A percentile compares a stretch with the other conserved stretches of the same genome.
Evolutionary conservation across 2,329 filamentous ascomycete genomes (phyloP).

Genomic region (Magnaporthiopsis poae): DNA sequence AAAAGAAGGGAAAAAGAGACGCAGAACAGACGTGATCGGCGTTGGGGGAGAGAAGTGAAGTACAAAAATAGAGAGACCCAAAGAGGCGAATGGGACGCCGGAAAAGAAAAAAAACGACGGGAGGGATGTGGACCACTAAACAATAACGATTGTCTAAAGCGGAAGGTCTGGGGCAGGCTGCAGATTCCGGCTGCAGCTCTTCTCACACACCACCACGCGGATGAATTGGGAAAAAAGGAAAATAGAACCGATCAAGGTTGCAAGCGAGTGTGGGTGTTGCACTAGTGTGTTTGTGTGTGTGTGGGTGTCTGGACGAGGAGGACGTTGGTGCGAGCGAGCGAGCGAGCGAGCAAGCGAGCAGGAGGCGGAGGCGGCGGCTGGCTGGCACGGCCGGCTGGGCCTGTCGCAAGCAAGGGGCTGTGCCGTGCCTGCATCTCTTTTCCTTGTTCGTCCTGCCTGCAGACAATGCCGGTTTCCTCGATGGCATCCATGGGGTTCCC

Average conservation of each 20-base stretch:
- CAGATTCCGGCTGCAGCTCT: background rate
- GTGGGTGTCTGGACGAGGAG: too few relatives aligned
- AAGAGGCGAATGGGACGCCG: background rate
- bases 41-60: background rate
- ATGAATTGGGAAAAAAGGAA: slow-evolving; percentile 11
- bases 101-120: background rate
- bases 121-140: background rate
- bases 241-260: slow-evolving; percentile 6
- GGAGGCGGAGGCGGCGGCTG: background rate
- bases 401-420: background rate
- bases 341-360: background rate
- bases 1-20: background rate
- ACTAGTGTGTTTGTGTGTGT: background rate
- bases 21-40: background rate
- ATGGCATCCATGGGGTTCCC: too few relatives aligned
- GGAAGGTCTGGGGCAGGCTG: background rate
- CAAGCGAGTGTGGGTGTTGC: background rate
- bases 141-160: background rate
- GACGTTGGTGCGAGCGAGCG: background rate
- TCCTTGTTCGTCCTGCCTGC: background rate
- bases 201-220: background rate
- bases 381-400: background rate
- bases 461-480: too few relatives aligned
- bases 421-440: background rate
- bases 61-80: too few relatives aligned